These are phyloP conservation scores for Pythium insidiosum DNA, from an alignment of 352 stramenopile genomes.

Conservation along the genomic window DNA sequence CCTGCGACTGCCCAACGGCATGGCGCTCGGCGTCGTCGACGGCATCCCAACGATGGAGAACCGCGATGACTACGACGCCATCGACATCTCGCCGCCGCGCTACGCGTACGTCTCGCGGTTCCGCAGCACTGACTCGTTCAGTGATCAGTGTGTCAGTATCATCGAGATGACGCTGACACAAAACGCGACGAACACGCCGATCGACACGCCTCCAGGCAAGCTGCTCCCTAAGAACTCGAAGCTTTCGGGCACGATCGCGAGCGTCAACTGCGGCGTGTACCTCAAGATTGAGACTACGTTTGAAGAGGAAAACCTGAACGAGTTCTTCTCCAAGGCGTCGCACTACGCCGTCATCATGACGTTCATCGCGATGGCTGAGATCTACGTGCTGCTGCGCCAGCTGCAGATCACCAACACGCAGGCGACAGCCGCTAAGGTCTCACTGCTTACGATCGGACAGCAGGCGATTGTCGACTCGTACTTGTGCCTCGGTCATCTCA, in stretches of 20 bases:
- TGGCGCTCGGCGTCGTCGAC: conserved; percentile 58
- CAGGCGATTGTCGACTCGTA: conserved; percentile 92
- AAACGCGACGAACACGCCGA: conserved; percentile 6
- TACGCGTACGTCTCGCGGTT: conserved; percentile 77
- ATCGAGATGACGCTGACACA: conserved; percentile 68
- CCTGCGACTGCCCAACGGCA: conserved; percentile 24
- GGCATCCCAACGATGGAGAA: conserved; percentile 50
- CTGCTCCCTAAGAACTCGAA: too few species aligned
- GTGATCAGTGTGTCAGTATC: conserved; percentile 78
- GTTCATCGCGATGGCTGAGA: conserved; percentile 78
- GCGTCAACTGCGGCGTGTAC: conserved; percentile 73
- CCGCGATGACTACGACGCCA: conserved; percentile 53
- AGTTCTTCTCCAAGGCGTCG: conserved; percentile 75
- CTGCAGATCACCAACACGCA: conserved; percentile 81
- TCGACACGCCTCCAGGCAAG: conserved; percentile 12
- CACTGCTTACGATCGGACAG: conserved; percentile 73
- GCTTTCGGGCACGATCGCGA: conserved; percentile 54
- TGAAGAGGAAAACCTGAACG: conserved; percentile 75
- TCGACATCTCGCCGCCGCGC: conserved; percentile 73
- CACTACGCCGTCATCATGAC: conserved; percentile 82
- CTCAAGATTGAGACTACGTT: conserved; percentile 68
- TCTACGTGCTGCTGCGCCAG: conserved; percentile 81
- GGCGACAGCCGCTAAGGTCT: conserved; percentile 75
- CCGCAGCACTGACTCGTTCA: conserved; percentile 74
- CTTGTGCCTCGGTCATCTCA: conserved; percentile 93